These are phyloP conservation scores for Oldenlandia corymbosa DNA, from an alignment of 257 asterid genomes.

Conservation along the genomic window DNA sequence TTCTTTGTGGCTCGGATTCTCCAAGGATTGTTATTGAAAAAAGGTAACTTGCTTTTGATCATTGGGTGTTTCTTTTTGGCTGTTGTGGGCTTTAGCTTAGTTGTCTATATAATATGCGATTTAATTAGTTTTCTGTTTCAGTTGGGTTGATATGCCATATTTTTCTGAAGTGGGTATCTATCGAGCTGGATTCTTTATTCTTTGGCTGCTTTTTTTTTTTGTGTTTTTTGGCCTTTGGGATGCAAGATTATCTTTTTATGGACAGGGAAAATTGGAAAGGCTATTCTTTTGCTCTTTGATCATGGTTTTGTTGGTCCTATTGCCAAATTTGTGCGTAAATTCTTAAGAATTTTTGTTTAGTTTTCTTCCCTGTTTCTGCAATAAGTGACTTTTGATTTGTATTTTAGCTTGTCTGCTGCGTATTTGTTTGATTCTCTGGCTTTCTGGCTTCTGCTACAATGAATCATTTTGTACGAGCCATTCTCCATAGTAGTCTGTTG, in stretches of 20 bases:
- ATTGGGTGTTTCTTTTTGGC: not conserved
- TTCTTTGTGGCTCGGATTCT: not conserved
- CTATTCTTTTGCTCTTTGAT: not conserved
- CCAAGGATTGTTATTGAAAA: not conserved
- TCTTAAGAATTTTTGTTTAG: not conserved
- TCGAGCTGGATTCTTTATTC: not conserved
- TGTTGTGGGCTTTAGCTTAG: not conserved
- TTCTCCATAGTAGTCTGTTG: not conserved
- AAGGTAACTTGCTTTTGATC: conserved; percentile 3
- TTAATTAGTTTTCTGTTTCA: not conserved
- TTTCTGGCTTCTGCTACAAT: no score
- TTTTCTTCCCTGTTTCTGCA: not conserved
- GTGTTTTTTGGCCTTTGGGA: not conserved
- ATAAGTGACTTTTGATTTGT: not conserved
- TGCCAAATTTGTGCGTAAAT: not conserved
- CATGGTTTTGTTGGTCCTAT: not conserved
- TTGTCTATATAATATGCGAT: not conserved
- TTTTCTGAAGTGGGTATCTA: not conserved
- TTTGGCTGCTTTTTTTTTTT: not conserved
- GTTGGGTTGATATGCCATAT: not conserved
- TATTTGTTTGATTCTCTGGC: no score
- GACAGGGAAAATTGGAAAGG: not conserved
- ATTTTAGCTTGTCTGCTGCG: not conserved
- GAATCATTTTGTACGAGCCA: no score
- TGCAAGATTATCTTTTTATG: not conserved